Evolutionary conservation across 139 green algal species (phyloP).

Genomic region (Tetratostichococcus sp.): DNA sequence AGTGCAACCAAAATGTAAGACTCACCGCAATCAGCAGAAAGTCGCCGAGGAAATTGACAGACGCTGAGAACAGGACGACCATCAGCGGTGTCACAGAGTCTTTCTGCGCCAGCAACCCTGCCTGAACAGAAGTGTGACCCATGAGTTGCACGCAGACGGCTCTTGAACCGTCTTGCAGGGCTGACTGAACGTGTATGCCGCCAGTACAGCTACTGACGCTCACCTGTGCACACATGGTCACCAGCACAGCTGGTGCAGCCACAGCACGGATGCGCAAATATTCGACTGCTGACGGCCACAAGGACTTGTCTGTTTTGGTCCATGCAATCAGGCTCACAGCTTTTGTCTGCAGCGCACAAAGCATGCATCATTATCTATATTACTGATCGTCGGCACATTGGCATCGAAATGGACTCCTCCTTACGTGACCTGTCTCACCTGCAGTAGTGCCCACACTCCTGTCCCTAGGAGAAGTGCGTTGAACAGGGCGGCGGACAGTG

Average conservation of each 20-base stretch:
- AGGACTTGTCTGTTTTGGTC: conserved; percentile 40
- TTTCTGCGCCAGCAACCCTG: conserved; percentile 37
- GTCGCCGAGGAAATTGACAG: conserved; percentile 54
- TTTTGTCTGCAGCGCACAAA: conserved; percentile 11
- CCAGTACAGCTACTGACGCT: too few relatives aligned
- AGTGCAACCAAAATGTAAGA: too few relatives aligned
- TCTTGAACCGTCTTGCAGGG: too few relatives aligned
- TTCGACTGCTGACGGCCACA: conserved; percentile 39
- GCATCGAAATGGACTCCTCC: too few relatives aligned
- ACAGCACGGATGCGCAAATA: conserved; percentile 74
- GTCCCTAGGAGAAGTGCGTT: conserved; percentile 9
- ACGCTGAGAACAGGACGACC: conserved; percentile 37
- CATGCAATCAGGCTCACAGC: conserved; percentile 33
- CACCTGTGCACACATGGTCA: conserved; percentile 48
- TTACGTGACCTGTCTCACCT: not conserved
- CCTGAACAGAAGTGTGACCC: too few relatives aligned
- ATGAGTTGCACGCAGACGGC: too few relatives aligned
- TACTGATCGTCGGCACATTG: not conserved
- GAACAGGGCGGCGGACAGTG: conserved; percentile 14
- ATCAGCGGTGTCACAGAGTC: conserved; percentile 49
- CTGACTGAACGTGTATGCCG: too few relatives aligned
- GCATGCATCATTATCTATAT: not conserved
- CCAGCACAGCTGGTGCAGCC: conserved; percentile 63
- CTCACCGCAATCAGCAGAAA: conserved; percentile 46
- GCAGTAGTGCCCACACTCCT: not conserved